Base-by-base conservation (phyloP, 768 basidiomycete genomes). In the Auricularia auricula-judae region DNA sequence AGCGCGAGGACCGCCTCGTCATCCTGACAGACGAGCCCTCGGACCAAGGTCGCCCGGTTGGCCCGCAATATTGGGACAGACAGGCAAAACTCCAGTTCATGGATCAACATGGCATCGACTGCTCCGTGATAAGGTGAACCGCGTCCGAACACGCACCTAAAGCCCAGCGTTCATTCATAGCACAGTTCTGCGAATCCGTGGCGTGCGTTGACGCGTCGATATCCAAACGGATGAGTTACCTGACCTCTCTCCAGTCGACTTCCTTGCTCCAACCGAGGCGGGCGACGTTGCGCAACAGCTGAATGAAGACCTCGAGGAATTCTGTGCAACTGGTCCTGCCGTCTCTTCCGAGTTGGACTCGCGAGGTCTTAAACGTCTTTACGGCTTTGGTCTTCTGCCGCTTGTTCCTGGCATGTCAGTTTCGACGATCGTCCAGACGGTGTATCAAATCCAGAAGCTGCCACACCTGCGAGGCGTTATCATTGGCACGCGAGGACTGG, bases 111-210 rank as follows among this genome's bases (percentile, higher is more conserved):
- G 84, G 82, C 21, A 93, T 93, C 51, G 84, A 89, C 72, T 75
- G 91, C 53, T 91, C 88, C 18, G 81, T 92, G 36, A 86, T 91
- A 64, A 90, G 88, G 89, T 87, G 64, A 34, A 39, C 35, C 39
- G 16, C 14, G 18, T 18, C 18, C 47, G 47, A 10, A 21, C 47
- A 21, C 47, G 10, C 10, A 18, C 11, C 4, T 14, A 1, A 23
- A 16, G 12, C 12, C 7, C 43, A 11, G 36, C 53, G 64, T 53
- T 67, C 60, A 39, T 59, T 35, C 34, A 34, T 8, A 53, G 39
- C 62, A 56, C 68, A 91, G 91, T 72, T 83, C 89, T 33, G 92
- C 92, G 34, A 94, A 95, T 70, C 93, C 92, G 8, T 95, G 92
- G 92, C 82, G 56, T 59, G 12, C 11, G 56, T 59, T 23, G 4